phyloP scores from a whole-genome alignment of 176 grass and related monocot genomes.

The maize (Zea mays) region Zm-B73-REFERENCE-NAM-5.0 NC_050100.1:4152001-4152500 shows the following conservation, averaged over 20 bases:
- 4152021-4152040: background rate
- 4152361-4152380: conserved; percentile 14
- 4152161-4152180: background rate
- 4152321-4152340: conserved; percentile 38
- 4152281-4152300: conserved; percentile 94
- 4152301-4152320: conserved; percentile 77
- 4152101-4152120: conserved; percentile 7
- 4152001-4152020: background rate
- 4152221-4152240: conserved; percentile 82
- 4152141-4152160: conserved; percentile 6
- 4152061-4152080: background rate
- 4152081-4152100: conserved; percentile 16
- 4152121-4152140: conserved; percentile 10
- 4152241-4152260: conserved; percentile 84
- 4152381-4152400: conserved; percentile 17
- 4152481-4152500: no score
- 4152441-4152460: no score
- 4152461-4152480: no score
- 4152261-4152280: conserved; percentile 86
- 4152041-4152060: background rate
- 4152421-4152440: background rate
- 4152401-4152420: conserved; percentile 9
- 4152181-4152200: conserved; percentile 4
- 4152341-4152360: conserved; percentile 18
- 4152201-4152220: conserved; percentile 62